Evolutionary conservation across 2,329 filamentous ascomycete species (phyloP).

Genomic region (Domatiomyces globalis): DNA sequence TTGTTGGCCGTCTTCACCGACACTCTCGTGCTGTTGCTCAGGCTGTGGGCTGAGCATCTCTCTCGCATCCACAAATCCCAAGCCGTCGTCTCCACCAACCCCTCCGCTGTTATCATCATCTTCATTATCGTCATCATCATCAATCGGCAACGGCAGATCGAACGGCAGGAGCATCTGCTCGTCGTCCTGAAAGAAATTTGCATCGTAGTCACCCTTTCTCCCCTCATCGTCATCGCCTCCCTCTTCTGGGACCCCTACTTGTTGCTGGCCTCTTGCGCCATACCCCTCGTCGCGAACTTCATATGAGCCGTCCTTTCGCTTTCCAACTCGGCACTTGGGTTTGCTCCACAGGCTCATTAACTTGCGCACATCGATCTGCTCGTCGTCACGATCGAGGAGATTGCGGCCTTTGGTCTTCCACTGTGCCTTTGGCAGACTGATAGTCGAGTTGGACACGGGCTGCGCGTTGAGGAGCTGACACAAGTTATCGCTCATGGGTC

Average conservation of each 20-base stretch:
- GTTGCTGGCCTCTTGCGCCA: slow-evolving; percentile 61
- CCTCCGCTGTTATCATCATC: slow-evolving; percentile 22
- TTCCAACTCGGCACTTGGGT: slow-evolving; percentile 71
- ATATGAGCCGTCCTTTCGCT: slow-evolving; percentile 43
- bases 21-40: slow-evolving; percentile 6
- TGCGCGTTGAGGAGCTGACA: slow-evolving; percentile 69
- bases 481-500: slow-evolving; percentile 55
- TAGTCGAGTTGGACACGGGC: slow-evolving; percentile 63
- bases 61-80: slow-evolving; percentile 34
- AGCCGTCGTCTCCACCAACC: slow-evolving; percentile 9
- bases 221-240: slow-evolving; percentile 43
- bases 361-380: slow-evolving; percentile 92
- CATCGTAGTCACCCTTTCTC: slow-evolving; percentile 66
- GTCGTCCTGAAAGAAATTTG: slow-evolving; percentile 86
- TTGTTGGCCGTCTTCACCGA: slow-evolving; percentile 7
- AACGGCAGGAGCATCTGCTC: slow-evolving; percentile 31
- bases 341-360: slow-evolving; percentile 85
- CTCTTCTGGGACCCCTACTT: slow-evolving; percentile 18
- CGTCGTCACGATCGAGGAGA: slow-evolving; percentile 76
- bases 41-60: slow-evolving; percentile 33
- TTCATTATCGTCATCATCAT: slow-evolving; percentile 31
- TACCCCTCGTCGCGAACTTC: slow-evolving; percentile 90
- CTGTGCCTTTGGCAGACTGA: slow-evolving; percentile 80
- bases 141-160: slow-evolving; percentile 30
- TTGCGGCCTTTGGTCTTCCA: slow-evolving; percentile 92